Evolutionary conservation across 2,329 filamentous ascomycete species (phyloP).

Genomic region (Fusarium tupiense): DNA sequence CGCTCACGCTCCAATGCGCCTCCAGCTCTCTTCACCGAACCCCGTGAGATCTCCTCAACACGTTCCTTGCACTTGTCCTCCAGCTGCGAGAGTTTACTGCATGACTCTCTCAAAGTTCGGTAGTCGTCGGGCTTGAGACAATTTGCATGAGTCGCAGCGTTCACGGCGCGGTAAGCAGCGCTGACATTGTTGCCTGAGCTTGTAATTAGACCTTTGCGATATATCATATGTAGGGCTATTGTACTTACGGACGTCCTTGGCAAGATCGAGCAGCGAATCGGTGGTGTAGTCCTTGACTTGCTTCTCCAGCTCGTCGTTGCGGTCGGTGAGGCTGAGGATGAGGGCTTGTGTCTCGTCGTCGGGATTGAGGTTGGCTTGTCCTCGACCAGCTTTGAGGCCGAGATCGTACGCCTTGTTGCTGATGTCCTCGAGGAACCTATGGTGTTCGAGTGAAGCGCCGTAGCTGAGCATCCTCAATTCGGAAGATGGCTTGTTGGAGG

Average conservation of each 20-base stretch:
- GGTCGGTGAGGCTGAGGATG: neutral
- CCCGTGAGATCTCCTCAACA: fast-evolving
- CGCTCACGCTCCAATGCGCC: neutral
- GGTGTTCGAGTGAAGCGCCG: neutral
- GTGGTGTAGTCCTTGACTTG: fast-evolving
- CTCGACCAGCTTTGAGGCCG: neutral
- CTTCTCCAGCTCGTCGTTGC: neutral
- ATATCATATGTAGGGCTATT: fast-evolving
- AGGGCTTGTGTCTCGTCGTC: neutral
- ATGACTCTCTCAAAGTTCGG: fast-evolving
- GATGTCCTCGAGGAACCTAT: neutral
- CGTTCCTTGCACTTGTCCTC: neutral
- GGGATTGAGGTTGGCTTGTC: neutral
- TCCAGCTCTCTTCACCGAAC: neutral
- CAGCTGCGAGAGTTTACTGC: neutral
- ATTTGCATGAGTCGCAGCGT: fast-evolving
- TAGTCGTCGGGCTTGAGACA: neutral
- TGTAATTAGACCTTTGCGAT: fast-evolving
- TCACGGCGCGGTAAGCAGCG: neutral
- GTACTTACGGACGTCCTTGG: neutral
- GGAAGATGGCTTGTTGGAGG: neutral
- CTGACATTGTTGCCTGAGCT: fast-evolving
- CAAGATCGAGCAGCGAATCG: neutral
- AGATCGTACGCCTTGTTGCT: neutral
- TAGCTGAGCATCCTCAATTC: neutral